phyloP scores from a whole-genome alignment of 2,329 filamentous ascomycete genomes.

The Penicillium verrucosum region DNA sequence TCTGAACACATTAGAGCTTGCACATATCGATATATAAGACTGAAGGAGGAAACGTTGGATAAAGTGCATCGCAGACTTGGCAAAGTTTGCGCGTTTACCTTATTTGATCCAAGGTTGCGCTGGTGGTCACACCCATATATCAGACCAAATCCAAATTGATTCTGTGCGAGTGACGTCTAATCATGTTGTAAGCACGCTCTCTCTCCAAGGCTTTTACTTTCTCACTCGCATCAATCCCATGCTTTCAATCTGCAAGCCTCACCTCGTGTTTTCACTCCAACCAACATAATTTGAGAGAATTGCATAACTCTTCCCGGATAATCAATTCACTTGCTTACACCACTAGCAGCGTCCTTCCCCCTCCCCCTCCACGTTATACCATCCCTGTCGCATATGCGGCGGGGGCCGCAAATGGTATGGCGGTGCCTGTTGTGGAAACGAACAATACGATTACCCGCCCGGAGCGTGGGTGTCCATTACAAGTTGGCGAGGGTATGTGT shows the following conservation, averaged over 20 bases:
- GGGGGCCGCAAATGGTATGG: conserved; percentile 64
- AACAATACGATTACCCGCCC: conserved; percentile 84
- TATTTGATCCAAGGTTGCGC: conserved; percentile 1
- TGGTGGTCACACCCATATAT: conserved; percentile 12
- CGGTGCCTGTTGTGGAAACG: conserved; percentile 80
- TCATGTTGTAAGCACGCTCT: conserved; percentile 26
- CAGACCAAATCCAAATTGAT: conserved; percentile 10
- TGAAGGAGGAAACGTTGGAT: not conserved
- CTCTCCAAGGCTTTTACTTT: not conserved
- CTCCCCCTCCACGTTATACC: conserved; percentile 81
- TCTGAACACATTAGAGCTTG: not conserved
- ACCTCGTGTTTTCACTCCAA: not conserved
- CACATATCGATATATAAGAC: not conserved
- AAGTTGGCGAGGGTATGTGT: conserved; percentile 80
- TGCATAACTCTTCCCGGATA: not conserved
- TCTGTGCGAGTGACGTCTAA: conserved; percentile 8
- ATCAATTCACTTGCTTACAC: conserved; percentile 15
- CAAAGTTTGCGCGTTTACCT: not conserved
- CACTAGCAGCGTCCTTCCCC: conserved; percentile 68
- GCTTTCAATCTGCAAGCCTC: not conserved
- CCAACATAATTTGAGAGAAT: not conserved
- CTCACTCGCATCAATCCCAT: not conserved
- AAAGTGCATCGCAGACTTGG: not conserved
- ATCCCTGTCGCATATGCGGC: conserved; percentile 70
- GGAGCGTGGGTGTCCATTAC: conserved; percentile 80